These are phyloP conservation scores for Phaeosphaeriaceae sp. DNA, from an alignment of 2,329 filamentous ascomycete genomes.

Conservation along the genomic window DNA sequence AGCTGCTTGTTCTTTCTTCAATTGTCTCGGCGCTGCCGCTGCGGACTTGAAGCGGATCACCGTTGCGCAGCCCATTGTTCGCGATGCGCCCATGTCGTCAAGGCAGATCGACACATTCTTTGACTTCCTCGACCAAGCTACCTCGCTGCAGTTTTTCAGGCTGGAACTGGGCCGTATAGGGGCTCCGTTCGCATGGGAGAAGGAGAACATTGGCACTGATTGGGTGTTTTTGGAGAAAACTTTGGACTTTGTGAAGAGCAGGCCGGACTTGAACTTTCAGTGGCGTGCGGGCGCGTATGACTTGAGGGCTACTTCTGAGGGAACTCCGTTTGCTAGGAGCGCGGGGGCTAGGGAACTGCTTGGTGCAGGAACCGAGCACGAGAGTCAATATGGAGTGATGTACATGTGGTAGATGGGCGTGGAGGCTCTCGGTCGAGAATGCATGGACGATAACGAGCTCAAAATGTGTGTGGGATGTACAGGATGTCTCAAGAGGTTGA, in stretches of 20 bases:
- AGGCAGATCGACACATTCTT: not conserved
- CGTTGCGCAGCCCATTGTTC: not conserved
- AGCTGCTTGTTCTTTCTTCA: constrained; percentile 14
- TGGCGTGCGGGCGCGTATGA: constrained; percentile 1
- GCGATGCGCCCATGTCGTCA: not conserved
- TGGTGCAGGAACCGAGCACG: not conserved
- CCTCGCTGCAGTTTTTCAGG: not conserved
- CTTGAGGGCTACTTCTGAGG: not conserved
- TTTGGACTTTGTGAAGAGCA: not conserved
- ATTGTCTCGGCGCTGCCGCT: constrained; percentile 1
- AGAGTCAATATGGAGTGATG: not conserved
- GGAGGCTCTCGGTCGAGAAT: not conserved
- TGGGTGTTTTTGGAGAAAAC: constrained; percentile 8
- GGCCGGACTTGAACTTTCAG: not conserved
- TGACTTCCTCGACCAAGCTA: not conserved
- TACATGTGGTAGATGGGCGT: not conserved
- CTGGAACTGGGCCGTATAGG: not conserved
- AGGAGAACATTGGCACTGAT: not conserved
- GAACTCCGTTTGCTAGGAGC: not conserved
- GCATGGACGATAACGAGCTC: not conserved
- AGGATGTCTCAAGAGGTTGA: not conserved
- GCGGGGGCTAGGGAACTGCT: not conserved
- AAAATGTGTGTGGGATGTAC: not conserved
- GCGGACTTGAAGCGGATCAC: constrained; percentile 7
- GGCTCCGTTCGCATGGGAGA: not conserved